Evolutionary conservation across 2,329 filamentous ascomycete species (phyloP), one percentile per base, ranked within the genome.

Genomic region (Epichloe coenophiala): DNA sequence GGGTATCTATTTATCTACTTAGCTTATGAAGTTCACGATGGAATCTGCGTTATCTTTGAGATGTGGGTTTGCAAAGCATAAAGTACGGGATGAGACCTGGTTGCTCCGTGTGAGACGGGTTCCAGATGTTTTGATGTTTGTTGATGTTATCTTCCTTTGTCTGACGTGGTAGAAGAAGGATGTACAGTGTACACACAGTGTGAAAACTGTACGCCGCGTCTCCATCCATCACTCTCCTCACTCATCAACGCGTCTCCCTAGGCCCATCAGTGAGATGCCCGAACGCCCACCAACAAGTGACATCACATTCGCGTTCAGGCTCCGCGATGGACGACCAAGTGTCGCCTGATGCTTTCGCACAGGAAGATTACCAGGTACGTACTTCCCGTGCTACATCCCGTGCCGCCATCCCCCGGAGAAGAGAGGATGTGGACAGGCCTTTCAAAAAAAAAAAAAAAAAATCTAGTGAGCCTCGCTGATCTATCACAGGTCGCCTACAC

Each of bases 351-450:
- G 43, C 49, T 6, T 65, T 70, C 50, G 59, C 58, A n/a, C 66
- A 71, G 44, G 66, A 73, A 48, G 71, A 75, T 45, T 69, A 75
- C 45, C 68, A 72, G 61, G 73, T 73, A 59, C 54, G 50, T 37
- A 31, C 8, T 9, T 31, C 27, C 27, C 3, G 27, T 9, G 27
- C 27, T 11, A 11, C 27, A 31, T 31, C 27, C 3, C 8, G 27
- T 31, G 8, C 45, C 17, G 21, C 31, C 3, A 38, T 7, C 27
- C 27, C 27, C 27, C 27, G 27, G 27, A 31, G 8, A 31, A 31
- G 27, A 31, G 27, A 8, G 3, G 8, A 31, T 31, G 27, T 31
- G 27, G 27, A 31, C 8, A 9, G 8, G 23, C 23, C 23, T 27
- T 27, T 17, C 17, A 7, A 9, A 9, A 1, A 31, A 9, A 31